These are phyloP conservation scores for Aspergillus ostianus DNA, from an alignment of 495 filamentous ascomycete species.

Conservation along the genomic window DNA sequence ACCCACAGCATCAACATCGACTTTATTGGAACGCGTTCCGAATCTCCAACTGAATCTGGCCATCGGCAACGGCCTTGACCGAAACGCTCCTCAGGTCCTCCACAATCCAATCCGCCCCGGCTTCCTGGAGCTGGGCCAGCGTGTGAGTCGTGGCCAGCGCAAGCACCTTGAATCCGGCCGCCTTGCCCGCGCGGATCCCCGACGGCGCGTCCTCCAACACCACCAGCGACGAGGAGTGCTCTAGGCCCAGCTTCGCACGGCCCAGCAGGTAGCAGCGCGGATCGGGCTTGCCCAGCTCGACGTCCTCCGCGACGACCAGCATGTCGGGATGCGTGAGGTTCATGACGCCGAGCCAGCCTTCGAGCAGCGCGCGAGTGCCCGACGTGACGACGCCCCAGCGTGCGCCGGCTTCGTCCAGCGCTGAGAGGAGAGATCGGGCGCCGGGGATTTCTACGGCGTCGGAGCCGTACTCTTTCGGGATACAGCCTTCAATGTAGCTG, in stretches of 20 bases:
- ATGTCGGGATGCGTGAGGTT: slow-evolving; percentile 68
- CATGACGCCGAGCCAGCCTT: slow-evolving; percentile 82
- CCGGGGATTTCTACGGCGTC: slow-evolving; percentile 85
- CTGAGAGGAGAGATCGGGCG: slow-evolving; percentile 53
- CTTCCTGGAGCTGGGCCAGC: slow-evolving; percentile 63
- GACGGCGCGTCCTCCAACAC: slow-evolving; percentile 93
- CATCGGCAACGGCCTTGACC: slow-evolving; percentile 50
- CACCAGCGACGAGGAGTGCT: slow-evolving; percentile 55
- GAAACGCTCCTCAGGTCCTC: slow-evolving; percentile 71
- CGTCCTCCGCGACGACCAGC: slow-evolving; percentile 83
- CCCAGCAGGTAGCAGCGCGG: slow-evolving; percentile 82
- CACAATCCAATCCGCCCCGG: slow-evolving; percentile 86
- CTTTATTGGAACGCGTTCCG: slow-evolving; percentile 42
- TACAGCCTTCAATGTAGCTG: slow-evolving; percentile 68
- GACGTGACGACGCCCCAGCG: slow-evolving; percentile 94
- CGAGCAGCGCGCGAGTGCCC: slow-evolving; percentile 76
- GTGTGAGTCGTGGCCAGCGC: slow-evolving; percentile 86
- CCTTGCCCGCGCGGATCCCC: slow-evolving; percentile 85
- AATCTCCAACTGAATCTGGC: slow-evolving; percentile 56
- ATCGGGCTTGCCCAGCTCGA: slow-evolving; percentile 78
- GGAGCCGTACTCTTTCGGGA: slow-evolving; percentile 71
- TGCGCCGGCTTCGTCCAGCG: slow-evolving; percentile 54
- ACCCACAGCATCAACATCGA: not conserved
- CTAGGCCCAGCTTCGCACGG: slow-evolving; percentile 58
- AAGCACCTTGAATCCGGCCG: slow-evolving; percentile 83